Conservation (phyloP, 2,329 filamentous ascomycete species). For the Septoria linicola region DNA sequence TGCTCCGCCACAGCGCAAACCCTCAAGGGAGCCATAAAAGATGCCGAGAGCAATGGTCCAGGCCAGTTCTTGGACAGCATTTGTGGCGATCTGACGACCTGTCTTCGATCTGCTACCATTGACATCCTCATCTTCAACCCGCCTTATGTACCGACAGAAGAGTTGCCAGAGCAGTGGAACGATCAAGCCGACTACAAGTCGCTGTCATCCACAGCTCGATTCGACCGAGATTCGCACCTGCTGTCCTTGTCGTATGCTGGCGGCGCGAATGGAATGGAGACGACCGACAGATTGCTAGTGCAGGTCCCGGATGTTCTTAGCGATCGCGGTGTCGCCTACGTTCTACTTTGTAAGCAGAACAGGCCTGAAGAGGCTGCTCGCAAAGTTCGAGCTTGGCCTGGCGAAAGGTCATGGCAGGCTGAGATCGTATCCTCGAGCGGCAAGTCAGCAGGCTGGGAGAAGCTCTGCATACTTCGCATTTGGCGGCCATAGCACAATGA, state of each 20-base stretch:
- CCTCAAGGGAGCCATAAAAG: constrained; percentile 52
- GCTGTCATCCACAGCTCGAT: constrained; percentile 41
- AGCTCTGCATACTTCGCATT: constrained; percentile 81
- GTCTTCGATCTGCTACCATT: constrained; percentile 59
- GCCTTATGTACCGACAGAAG: constrained; percentile 86
- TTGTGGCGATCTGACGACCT: constrained; percentile 67
- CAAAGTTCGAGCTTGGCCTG: constrained; percentile 58
- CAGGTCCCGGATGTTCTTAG: constrained; percentile 65
- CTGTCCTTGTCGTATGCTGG: constrained; percentile 86
- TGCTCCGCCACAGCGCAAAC: constrained; percentile 74
- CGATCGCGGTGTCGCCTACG: constrained; percentile 74
- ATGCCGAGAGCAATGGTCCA: constrained; percentile 19
- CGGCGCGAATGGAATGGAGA: constrained; percentile 89
- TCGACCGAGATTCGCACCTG: constrained; percentile 79
- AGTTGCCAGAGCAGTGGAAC: constrained; percentile 55
- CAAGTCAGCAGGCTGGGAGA: constrained; percentile 90
- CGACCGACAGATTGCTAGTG: constrained; percentile 74
- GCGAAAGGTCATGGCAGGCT: constrained; percentile 60
- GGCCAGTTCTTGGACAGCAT: constrained; percentile 64
- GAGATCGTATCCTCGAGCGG: constrained; percentile 80
- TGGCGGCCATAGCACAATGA: constrained; percentile 56
- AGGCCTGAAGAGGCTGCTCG: constrained; percentile 71
- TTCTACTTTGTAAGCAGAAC: constrained; percentile 89
- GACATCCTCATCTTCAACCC: constrained; percentile 96
- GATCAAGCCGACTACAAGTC: constrained; percentile 8